Percentiles rank a stretch among this genome's conserved stretches.
Evolutionary conservation across 768 basidiomycete species (phyloP).

Genomic region (Pleurotus platypus): DNA sequence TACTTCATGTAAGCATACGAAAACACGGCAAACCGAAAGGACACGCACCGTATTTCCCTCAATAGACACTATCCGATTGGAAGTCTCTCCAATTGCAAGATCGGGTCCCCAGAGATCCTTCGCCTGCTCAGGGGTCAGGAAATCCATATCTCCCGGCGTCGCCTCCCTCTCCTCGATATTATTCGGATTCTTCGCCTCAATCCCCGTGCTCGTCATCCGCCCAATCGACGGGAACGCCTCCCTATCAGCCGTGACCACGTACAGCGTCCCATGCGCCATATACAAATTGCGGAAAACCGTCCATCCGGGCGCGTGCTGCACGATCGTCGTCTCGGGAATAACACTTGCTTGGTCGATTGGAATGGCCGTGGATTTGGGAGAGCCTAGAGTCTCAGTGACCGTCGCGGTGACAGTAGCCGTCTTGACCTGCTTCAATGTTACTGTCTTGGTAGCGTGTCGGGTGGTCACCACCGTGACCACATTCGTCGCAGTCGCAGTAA

Average conservation of each 20-base stretch:
- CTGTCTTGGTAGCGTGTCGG: too few species aligned
- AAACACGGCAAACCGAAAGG: too few species aligned
- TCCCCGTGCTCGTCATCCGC: conserved; percentile 66
- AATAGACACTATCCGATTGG: conserved; percentile 59
- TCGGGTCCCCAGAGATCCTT: conserved; percentile 53
- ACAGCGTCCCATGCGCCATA: conserved; percentile 80
- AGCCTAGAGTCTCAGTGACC: background rate
- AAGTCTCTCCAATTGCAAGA: conserved; percentile 17
- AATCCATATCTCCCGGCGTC: conserved; percentile 54
- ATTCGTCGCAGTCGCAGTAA: background rate
- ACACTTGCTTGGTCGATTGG: conserved; percentile 10
- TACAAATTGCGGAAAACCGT: conserved; percentile 81
- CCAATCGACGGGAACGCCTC: conserved; percentile 36
- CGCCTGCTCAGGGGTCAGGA: conserved; percentile 60
- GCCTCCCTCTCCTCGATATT: conserved; percentile 69
- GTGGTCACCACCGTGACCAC: background rate
- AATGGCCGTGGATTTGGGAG: background rate
- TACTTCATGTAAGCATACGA: conserved; percentile 13
- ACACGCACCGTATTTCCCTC: conserved; percentile 69
- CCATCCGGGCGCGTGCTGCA: conserved; percentile 78
- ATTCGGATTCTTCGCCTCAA: conserved; percentile 56
- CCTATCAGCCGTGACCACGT: conserved; percentile 40
- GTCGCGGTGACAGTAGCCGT: conserved; percentile 1
- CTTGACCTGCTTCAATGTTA: too few species aligned
- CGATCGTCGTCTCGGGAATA: conserved; percentile 51